Evolutionary conservation across 2,329 filamentous ascomycete species (phyloP).

Genomic region (Sporothrix luriei): DNA sequence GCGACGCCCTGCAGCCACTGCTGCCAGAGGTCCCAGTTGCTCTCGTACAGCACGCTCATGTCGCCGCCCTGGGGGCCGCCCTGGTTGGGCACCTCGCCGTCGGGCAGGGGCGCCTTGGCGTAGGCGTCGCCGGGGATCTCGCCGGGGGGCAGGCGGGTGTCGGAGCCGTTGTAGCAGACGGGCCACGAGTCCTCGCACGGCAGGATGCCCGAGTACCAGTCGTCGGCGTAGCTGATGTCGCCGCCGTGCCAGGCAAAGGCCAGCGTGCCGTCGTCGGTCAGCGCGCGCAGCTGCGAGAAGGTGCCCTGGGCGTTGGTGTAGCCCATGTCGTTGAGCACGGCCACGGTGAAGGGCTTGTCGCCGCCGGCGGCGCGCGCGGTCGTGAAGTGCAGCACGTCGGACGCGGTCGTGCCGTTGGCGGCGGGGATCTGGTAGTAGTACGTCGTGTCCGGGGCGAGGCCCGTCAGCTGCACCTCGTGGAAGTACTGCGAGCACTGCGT

Average conservation of each 20-base stretch:
- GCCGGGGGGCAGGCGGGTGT: constrained; percentile 46
- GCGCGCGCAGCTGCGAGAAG: constrained; percentile 48
- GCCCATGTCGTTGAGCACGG: constrained; percentile 57
- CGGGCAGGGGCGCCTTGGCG: constrained; percentile 47
- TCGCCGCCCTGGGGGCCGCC: constrained; percentile 53
- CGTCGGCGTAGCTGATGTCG: constrained; percentile 50
- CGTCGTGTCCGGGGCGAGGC: constrained; percentile 48
- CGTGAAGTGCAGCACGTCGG: constrained; percentile 51
- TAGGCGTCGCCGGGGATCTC: constrained; percentile 46
- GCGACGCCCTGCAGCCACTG: constrained; percentile 51
- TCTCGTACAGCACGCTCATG: constrained; percentile 54
- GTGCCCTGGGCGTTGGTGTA: constrained; percentile 57
- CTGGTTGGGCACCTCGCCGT: constrained; percentile 50
- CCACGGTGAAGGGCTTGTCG: constrained; percentile 47
- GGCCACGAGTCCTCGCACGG: constrained; percentile 52
- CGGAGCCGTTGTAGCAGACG: constrained; percentile 56
- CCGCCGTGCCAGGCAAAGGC: constrained; percentile 58
- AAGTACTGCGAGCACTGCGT: constrained; percentile 57
- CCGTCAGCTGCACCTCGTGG: constrained; percentile 52
- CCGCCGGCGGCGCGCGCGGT: constrained; percentile 51
- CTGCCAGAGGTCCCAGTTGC: constrained; percentile 57
- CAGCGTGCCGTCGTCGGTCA: constrained; percentile 46
- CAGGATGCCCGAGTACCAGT: constrained; percentile 47
- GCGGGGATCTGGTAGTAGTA: constrained; percentile 56
- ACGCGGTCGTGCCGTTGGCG: constrained; percentile 54